These are phyloP conservation scores for Cordyceps cicadae DNA, from an alignment of 2,329 filamentous ascomycete genomes.

Conservation along the genomic window DNA sequence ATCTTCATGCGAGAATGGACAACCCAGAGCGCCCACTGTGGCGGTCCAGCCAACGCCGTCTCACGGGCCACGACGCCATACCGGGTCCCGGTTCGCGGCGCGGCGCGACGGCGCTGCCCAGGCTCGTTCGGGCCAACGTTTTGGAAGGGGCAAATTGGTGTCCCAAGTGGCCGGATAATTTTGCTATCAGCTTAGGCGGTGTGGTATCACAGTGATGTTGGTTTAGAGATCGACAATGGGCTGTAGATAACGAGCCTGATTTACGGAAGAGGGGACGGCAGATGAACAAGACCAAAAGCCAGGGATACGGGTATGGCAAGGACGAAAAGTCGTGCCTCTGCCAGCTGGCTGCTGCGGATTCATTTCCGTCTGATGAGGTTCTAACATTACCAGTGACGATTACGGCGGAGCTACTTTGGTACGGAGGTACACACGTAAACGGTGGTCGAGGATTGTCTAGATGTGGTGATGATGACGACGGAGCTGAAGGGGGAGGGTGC, in stretches of 20 bases:
- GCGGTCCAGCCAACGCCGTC: background rate
- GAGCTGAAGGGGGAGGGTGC: background rate
- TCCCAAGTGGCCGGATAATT: background rate
- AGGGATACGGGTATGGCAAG: background rate
- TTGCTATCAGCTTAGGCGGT: background rate
- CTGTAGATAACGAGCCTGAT: too few relatives aligned
- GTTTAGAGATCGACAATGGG: too few relatives aligned
- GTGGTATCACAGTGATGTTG: background rate
- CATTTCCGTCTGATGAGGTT: background rate
- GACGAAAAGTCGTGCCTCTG: background rate
- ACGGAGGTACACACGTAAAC: background rate
- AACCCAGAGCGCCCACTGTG: background rate
- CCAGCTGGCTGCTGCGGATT: background rate
- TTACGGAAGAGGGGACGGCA: background rate
- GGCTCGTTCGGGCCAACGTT: background rate
- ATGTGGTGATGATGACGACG: background rate
- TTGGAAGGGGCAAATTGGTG: too few relatives aligned
- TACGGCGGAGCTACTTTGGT: too few relatives aligned
- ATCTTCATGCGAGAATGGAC: background rate
- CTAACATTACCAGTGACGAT: background rate
- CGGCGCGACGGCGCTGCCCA: background rate
- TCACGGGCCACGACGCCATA: too few relatives aligned
- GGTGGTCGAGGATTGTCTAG: background rate
- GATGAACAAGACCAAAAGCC: background rate
- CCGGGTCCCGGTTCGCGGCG: background rate